These are phyloP conservation scores for Leptodontidium sp. DNA, from an alignment of 2,329 filamentous ascomycete species.

Conservation along the genomic window DNA sequence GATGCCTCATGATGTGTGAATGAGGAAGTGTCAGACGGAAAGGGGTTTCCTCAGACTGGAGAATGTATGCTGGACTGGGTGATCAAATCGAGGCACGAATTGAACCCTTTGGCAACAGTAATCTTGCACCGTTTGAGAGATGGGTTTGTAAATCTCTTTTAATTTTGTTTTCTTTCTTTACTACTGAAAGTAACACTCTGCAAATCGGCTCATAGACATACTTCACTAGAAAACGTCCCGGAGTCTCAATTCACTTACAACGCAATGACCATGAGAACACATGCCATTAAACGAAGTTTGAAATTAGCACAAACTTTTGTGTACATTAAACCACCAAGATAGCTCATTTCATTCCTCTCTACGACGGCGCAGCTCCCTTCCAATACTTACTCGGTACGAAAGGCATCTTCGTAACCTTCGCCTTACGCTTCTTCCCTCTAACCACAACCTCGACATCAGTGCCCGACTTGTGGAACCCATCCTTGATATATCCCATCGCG, in stretches of 20 bases:
- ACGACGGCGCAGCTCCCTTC: conserved; percentile 39
- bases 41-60: no score
- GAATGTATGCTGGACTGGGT: no score
- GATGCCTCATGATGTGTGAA: no score
- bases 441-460: conserved; percentile 72
- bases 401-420: conserved; percentile 74
- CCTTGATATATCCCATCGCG: conserved; percentile 85
- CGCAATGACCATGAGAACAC: background rate
- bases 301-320: background rate
- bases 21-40: no score
- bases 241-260: background rate
- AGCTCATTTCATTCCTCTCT: conserved; percentile 4
- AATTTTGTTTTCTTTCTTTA: no score
- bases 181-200: no score
- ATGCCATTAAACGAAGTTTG: background rate
- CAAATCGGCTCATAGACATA: background rate
- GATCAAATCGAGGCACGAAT: no score
- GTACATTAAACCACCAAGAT: background rate
- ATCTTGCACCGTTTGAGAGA: no score
- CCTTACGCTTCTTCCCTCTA: conserved; percentile 71
- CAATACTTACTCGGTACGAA: conserved; percentile 73
- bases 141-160: no score
- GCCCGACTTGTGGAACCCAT: conserved; percentile 72
- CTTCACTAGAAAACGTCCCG: background rate
- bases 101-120: no score